phyloP scores from a whole-genome alignment of 768 basidiomycete genomes.

The Amanita rubescens region DNA sequence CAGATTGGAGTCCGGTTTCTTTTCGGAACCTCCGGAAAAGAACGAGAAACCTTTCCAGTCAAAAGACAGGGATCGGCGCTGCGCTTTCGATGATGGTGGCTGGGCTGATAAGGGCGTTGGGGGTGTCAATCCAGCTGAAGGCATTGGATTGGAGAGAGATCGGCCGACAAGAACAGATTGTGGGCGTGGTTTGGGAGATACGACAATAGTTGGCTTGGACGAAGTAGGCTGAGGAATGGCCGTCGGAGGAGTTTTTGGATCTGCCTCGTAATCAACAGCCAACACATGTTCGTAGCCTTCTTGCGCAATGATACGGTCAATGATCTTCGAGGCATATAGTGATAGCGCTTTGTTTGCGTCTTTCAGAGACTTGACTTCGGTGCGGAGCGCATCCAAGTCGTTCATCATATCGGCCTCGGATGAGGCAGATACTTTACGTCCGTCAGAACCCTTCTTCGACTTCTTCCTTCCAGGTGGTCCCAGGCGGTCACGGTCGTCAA shows the following conservation, averaged over 20 bases:
- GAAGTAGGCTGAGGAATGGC: conserved; percentile 24
- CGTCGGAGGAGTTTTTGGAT: conserved; percentile 39
- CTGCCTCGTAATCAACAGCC: conserved; percentile 81
- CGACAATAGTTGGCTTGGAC: conserved; percentile 17
- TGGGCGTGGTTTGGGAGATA: conserved; percentile 43
- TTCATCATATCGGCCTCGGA: conserved; percentile 38
- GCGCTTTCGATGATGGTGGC: conserved; percentile 32
- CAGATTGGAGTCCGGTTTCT: conserved; percentile 53
- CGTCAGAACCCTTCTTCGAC: conserved; percentile 37
- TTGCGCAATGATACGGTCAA: conserved; percentile 93
- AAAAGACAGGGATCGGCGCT: conserved; percentile 75
- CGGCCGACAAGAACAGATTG: conserved; percentile 53
- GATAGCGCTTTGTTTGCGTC: conserved; percentile 96
- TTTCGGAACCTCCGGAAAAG: conserved; percentile 50
- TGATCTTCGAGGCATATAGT: conserved; percentile 94
- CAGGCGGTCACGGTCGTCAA: conserved; percentile 45
- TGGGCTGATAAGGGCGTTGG: conserved; percentile 15
- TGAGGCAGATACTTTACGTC: conserved; percentile 27
- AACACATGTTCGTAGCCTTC: conserved; percentile 97
- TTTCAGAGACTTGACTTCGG: conserved; percentile 86
- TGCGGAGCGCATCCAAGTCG: conserved; percentile 69
- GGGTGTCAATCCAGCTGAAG: conserved; percentile 17
- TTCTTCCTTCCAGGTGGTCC: conserved; percentile 42
- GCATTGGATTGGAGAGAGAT: conserved; percentile 27
- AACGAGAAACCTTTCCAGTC: conserved; percentile 79